Percentiles rank a stretch among this genome's conserved stretches.
Evolutionary conservation across 306 rosid species (phyloP).

Genomic region (Prunus padus): DNA sequence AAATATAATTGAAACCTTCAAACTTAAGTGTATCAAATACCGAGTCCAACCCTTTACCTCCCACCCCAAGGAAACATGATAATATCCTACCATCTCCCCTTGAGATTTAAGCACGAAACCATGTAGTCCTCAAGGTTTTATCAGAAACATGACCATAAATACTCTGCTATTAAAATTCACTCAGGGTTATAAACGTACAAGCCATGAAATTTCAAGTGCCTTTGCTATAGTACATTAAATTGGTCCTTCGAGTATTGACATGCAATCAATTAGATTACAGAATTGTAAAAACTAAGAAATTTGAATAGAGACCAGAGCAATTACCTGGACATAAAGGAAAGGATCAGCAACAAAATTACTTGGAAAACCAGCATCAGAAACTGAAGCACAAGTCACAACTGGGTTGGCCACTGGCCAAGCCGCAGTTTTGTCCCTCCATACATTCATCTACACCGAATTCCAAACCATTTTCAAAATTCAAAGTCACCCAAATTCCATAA

Average conservation of each 20-base stretch:
- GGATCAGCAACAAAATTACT: constrained; percentile 99
- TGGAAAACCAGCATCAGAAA: constrained; percentile 85
- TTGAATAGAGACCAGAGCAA: constrained; percentile 3
- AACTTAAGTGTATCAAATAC: not conserved
- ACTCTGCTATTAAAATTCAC: not conserved
- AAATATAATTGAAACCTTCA: not conserved
- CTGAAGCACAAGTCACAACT: constrained; percentile 86
- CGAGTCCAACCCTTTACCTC: not conserved
- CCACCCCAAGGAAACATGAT: not conserved
- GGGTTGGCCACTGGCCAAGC: constrained; percentile 99
- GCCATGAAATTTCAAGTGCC: not conserved
- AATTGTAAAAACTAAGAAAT: not conserved
- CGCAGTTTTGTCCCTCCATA: constrained; percentile 63
- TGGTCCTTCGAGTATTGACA: not conserved
- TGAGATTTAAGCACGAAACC: not conserved
- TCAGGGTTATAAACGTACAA: constrained; percentile 2
- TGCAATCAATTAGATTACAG: not conserved
- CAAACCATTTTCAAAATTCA: constrained; percentile 11
- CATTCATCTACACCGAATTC: constrained; percentile 56
- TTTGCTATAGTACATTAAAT: not conserved
- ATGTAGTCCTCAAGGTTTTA: not conserved
- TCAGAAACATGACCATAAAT: not conserved
- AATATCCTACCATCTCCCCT: not conserved
- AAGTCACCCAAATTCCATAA: constrained; percentile 18
- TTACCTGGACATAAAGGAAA: constrained; percentile 81